Evolutionary conservation across 192 early-diverging fungal species (phyloP), one percentile per base, ranked within the genome.

Genomic region (Backusella tuberculispora): DNA sequence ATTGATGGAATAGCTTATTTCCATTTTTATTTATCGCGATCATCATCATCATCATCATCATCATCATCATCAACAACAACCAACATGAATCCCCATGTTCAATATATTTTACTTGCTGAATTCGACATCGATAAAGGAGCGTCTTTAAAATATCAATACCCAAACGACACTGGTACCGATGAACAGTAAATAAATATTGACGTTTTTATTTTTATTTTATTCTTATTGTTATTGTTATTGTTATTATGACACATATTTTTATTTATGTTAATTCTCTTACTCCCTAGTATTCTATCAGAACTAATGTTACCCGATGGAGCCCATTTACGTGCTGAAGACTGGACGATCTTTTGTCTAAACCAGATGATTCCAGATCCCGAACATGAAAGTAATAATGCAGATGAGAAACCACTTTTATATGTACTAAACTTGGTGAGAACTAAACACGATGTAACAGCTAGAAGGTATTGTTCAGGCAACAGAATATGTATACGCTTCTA

Each of bases 41-140:
- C 7, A 50, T 48, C 21, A 53, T 21, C 50, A 56, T 56, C 50
- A 56, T 56, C 50, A 56, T 56, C n/a, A 12, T 6, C 6, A 48
- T 48, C 21, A 53, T 21, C 50, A 56, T 60, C 53, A 60, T 60
- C 53, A 60, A 34, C 29, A 34, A 34, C 26, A 12, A 24, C 19
- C 26, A 10, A 19, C 21, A 60, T 60, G 53, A 60, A 24, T 26
- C 45, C 42, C 12, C 88, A 94, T 87, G 92, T 94, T 71, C 89
- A 92, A 69, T 91, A 92, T 75, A 93, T 97, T 77, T 86, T 97
- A 29, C 84, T 96, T n/a, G 96, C 96, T 74, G 96, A 98, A 82
- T 98, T 98, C 74, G 95, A 98, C 79, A 97, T 98, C 72, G 96
- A 98, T 85, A 92, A 91, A 69, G 96, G 96, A n/a, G 91, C 96